phyloP scores from a whole-genome alignment of 345 rosid species.

The Moricandia moricandioides region DNA sequence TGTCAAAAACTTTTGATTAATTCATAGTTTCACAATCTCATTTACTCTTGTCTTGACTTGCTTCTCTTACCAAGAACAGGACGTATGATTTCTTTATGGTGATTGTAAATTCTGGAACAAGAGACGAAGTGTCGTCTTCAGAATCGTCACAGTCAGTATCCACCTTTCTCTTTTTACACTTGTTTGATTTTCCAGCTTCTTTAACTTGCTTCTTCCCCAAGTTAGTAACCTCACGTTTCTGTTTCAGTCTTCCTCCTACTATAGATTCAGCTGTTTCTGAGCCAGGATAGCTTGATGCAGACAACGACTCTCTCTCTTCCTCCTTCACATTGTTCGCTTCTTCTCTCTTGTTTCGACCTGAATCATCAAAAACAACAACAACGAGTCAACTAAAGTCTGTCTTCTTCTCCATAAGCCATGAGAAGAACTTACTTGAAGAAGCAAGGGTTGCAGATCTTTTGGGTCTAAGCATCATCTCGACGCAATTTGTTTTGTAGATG shows the following conservation, averaged over 20 bases:
- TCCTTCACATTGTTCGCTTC: not conserved
- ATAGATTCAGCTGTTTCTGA: not conserved
- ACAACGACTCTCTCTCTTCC: slow-evolving; percentile 9
- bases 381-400: not conserved
- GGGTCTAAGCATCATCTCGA: slow-evolving; percentile 15
- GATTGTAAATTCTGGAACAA: slow-evolving; percentile 17
- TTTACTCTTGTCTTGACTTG: not conserved
- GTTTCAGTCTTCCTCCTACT: not conserved
- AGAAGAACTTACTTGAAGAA: slow-evolving; percentile 7
- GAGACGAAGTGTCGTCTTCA: slow-evolving; percentile 1
- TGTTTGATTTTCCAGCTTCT: not conserved
- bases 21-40: not conserved
- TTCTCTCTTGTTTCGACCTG: slow-evolving; percentile 15
- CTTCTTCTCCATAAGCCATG: not conserved
- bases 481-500: slow-evolving; percentile 12
- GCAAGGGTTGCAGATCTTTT: not conserved
- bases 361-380: not conserved
- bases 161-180: slow-evolving; percentile 1
- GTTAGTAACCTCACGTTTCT: slow-evolving; percentile 3
- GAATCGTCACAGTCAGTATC: not conserved
- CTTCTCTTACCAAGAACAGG: slow-evolving; percentile 25
- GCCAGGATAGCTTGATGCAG: not conserved
- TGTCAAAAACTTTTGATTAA: not conserved
- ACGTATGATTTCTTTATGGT: slow-evolving; percentile 23
- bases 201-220: slow-evolving; percentile 15